Base-by-base conservation (phyloP, 2,329 filamentous ascomycete species). In the Hypoxylon sp. region DNA sequence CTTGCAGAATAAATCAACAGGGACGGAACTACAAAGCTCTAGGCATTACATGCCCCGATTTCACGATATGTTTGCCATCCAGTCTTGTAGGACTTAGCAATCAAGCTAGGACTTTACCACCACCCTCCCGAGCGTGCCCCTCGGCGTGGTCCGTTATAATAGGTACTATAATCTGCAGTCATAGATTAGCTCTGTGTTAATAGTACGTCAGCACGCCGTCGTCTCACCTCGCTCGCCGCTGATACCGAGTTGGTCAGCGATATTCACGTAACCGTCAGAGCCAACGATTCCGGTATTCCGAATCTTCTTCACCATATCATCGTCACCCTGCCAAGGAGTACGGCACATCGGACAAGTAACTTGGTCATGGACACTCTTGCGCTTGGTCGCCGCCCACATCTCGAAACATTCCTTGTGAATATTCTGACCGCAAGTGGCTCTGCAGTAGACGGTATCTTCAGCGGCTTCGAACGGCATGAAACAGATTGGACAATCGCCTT, bases 281-380 rank as follows among this genome's bases (percentile, higher is more conserved):
- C 80, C 81, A 0, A 79, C 67, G 4, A 74, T 73, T 2, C 83
- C 80, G 0, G 76, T 78, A 67, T 81, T 83, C 51, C 79, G 79
- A 23, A 87, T 82, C 34, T 79, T 81, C 36, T 80, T 80, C 6
- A 85, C 77, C 67, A 80, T 73, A 2, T 79, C 78, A 19, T 81
- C 77, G 19, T 84, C 83, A 0, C 79, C 82, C 69, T 84, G 79
- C 89, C 89, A 91, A 0, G 75, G 73, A 11, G 84, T 86, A 11
- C 88, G 85, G 65, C 89, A 91, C 73, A 87, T 86, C 0, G 89
- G 89, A 71, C 89, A 91, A 0, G 87, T 89, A 14, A 87, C 83
- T 14, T 79, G 52, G n/a, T 71, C 74, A 3, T 64, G 50, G 9
- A 60, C 72, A 4, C 74, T 74, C 3, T 72, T 76, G n/a, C 77